Evolutionary conservation across 345 rosid species (phyloP), one percentile per base, ranked within the genome.

Genomic region (Ceriops tagal): DNA sequence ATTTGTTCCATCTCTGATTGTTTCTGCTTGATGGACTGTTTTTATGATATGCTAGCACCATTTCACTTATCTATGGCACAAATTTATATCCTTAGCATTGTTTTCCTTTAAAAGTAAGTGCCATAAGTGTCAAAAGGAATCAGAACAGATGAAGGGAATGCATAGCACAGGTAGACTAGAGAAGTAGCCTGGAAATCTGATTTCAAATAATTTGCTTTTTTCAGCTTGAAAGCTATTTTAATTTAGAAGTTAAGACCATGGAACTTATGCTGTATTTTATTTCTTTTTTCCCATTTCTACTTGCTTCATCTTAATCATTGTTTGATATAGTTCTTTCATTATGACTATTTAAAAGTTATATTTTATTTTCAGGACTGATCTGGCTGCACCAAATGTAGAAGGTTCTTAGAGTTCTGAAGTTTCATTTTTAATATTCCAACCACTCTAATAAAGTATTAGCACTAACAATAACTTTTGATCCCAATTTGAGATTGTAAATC

Each of bases 61-160:
- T 55, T 43, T 59, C 24, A 46, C 46, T 35, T 66, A 32, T 66
- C 51, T 20, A 56, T 21, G 61, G 52, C 22, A 55, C 70, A 8
- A 22, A 35, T 31, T 55, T 15, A 22, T 47, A 34, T 56, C 37
- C 18, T 58, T 26, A 20, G 0, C 22, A 15, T 49, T 5, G 0
- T 35, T 49, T 69, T 60, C 32, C 21, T 22, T 49, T 24, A 7
- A 59, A 60, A 16, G 32, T 28, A 22, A 13, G 16, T 52, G 32
- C 22, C 27, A 21, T 21, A n/a, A 55, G 58, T 13, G 3, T 15
- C 27, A 55, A 55, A n/a, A 43, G 16, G 49, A 19, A 43, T 43
- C 19, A 3, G 19, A 43, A 43, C 49, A 43, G 47, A 43, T 43
- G 18, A 43, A 43, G 18, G 49, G 27, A 28, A 22, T 55, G 24